Conservation (phyloP, 2,329 filamentous ascomycete genomes). For the Trichoderma endophyticum region DNA sequence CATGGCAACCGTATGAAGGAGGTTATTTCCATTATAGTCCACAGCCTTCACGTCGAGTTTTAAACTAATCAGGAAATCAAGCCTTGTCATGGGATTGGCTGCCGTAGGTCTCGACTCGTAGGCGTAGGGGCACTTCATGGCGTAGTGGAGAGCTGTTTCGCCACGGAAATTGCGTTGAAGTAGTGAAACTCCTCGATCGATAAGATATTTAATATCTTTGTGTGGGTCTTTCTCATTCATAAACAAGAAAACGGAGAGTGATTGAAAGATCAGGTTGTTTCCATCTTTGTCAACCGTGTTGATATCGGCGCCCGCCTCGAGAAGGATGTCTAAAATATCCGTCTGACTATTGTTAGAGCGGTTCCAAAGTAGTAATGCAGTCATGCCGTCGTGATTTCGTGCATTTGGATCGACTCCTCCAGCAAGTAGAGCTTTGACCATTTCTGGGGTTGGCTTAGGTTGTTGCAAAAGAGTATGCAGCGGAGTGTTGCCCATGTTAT, state of each 20-base stretch:
- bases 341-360: fast-evolving
- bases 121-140: background rate
- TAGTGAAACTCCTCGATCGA: constrained; percentile 20
- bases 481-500: constrained; percentile 24
- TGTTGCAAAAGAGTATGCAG: constrained; percentile 21
- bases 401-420: constrained; percentile 26
- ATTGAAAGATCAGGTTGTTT: constrained; percentile 21
- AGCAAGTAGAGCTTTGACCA: constrained; percentile 17
- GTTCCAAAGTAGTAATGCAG: constrained; percentile 19
- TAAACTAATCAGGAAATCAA: constrained; percentile 14
- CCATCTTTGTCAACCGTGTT: constrained; percentile 22
- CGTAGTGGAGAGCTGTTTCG: constrained; percentile 23
- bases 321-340: constrained; percentile 5
- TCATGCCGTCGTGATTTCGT: constrained; percentile 20
- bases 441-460: background rate
- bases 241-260: background rate
- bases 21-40: constrained; percentile 24
- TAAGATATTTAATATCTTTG: constrained; percentile 15
- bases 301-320: constrained; percentile 27
- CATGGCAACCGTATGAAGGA: constrained; percentile 25
- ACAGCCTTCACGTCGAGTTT: constrained; percentile 18
- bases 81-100: background rate
- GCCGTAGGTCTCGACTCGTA: background rate
- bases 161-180: constrained; percentile 20
- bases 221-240: background rate